Base-by-base conservation (phyloP, 805 yeast species). In the Candida wancherniae region DNA sequence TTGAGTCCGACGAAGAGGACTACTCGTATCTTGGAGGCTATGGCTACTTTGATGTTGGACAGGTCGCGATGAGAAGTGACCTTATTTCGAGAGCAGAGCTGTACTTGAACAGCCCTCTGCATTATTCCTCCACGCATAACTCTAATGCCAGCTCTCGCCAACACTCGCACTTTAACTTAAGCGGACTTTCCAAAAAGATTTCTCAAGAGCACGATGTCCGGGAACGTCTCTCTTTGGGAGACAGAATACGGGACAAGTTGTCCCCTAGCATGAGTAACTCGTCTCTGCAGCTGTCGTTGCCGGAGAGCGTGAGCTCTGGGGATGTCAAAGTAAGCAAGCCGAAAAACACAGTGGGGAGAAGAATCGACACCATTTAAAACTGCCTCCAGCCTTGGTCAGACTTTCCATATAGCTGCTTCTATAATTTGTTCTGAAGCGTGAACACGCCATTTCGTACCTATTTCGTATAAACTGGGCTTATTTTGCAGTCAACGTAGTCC, bases 41-140 rank as follows among this genome's bases (percentile, higher is more conserved):
- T 55, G 95, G 88, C 21, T 83, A 84, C 55, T 84, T 84, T 53
- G 92, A 83, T 45, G 67, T 79, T 40, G 85, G 81, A 8, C 72
- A 71, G 39, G 76, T 81, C 42, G 78, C 78, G 36, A 51, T 73
- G 33, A 66, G 82, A 39, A 72, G 83, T 6, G 57, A 50, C 35
- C 37, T 41, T 34, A 22, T 45, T 19, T 39, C 40, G 47, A 51
- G 59, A 12, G 51, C 51, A 22, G 59, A 58, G 31, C 57, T 64
- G 8, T 48, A 39, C 24, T 31, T 58, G 34, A 55, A 54, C 36
- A 45, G 50, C 15, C 45, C 28, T 15, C 50, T 61, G 22, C 49
- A 36, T 29, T 19, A 40, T 4, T 28, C 42, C n/a, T 57, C 63
- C 10, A 24, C 20, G 12, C 9, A 28, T 17, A 40, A 42, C 2